A percentile compares a stretch with the other conserved stretches of the same genome.
phyloP scores from a whole-genome alignment of 1,284 basidiomycete genomes.

The Uromyces viciae-fabae region DNA sequence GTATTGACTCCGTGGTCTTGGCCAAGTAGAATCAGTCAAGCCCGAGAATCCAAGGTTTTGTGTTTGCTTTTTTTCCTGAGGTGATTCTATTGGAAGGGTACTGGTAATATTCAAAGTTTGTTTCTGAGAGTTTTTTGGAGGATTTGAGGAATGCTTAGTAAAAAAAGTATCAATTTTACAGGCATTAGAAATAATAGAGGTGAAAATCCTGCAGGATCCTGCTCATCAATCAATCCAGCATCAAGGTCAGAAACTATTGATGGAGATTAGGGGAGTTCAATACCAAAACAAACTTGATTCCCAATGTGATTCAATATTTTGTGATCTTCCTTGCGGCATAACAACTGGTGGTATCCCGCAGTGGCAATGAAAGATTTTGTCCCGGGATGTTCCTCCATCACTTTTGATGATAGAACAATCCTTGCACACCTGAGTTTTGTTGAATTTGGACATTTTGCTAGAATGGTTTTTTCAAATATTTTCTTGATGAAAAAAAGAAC shows the following conservation, averaged over 20 bases:
- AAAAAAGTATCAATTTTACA: background rate
- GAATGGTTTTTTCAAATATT: background rate
- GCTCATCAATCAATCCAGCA: background rate
- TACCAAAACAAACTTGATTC: background rate
- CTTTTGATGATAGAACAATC: background rate
- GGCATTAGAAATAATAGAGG: background rate
- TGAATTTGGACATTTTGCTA: background rate
- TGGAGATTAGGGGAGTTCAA: too few species aligned
- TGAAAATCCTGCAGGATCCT: background rate
- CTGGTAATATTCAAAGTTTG: background rate
- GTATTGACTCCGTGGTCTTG: background rate
- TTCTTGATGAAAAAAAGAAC: too few species aligned
- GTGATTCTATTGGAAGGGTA: background rate
- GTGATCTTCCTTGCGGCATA: background rate
- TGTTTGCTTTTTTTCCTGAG: background rate
- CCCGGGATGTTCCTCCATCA: background rate
- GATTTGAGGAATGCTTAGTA: too few species aligned
- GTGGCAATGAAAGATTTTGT: background rate
- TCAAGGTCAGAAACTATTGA: too few species aligned
- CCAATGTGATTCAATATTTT: constrained; percentile 20
- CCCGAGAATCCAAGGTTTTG: background rate
- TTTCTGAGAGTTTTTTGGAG: background rate
- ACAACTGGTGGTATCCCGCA: background rate
- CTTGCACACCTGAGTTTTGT: background rate
- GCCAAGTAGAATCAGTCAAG: background rate